phyloP scores from a whole-genome alignment of 345 rosid species.

The Hibiscus mutabilis region DNA sequence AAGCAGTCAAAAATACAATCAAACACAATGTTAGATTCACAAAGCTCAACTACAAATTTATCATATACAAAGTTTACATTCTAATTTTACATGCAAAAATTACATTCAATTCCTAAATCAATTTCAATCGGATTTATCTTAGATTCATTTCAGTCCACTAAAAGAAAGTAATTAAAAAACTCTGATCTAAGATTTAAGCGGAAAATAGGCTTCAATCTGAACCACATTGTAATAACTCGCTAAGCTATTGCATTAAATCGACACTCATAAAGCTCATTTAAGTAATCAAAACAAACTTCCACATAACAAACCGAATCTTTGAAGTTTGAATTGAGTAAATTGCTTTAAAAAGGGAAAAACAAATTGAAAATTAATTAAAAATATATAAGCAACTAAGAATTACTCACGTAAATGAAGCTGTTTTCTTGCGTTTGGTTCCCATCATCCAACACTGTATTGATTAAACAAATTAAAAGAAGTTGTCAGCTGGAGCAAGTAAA shows the following conservation, averaged over 20 bases:
- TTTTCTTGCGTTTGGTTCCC: slow-evolving; percentile 70
- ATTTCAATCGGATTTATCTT: background rate
- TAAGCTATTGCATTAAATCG: background rate
- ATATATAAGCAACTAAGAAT: slow-evolving; percentile 14
- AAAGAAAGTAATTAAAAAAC: background rate
- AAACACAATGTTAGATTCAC: background rate
- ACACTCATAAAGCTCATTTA: background rate
- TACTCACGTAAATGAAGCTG: slow-evolving; percentile 84
- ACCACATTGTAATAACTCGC: background rate
- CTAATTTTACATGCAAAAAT: background rate
- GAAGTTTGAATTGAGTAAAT: background rate
- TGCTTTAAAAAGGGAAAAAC: background rate
- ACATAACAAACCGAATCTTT: background rate
- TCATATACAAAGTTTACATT: slow-evolving; percentile 29
- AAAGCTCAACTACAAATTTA: background rate
- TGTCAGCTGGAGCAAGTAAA: background rate
- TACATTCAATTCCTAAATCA: background rate
- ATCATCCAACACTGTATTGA: slow-evolving; percentile 58
- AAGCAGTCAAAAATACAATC: background rate
- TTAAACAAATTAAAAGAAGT: slow-evolving; percentile 1
- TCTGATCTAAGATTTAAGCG: background rate
- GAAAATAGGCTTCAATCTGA: background rate
- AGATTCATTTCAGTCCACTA: background rate
- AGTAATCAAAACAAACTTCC: too few species aligned
- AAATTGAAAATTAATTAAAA: slow-evolving; percentile 7